Evolutionary conservation across 192 early-diverging fungal species (phyloP), one percentile per base, ranked within the genome.

Genomic region (Coemansia umbellata): DNA sequence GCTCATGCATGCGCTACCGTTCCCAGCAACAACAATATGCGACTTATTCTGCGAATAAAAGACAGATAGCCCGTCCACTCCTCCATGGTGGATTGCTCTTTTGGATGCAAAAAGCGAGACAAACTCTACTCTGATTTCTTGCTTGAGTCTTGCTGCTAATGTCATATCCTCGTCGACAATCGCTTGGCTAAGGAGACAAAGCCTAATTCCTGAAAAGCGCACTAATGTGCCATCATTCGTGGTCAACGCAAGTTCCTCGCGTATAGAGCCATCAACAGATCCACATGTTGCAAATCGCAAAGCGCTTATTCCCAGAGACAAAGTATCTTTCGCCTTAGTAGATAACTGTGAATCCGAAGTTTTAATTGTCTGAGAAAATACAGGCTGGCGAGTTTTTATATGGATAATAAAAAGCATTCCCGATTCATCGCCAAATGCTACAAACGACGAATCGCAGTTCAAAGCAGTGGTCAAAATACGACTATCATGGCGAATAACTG

Each of bases 391-490:
- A 1, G 60, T 70, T 13, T 45, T 30, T 1, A 76, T 50, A 32
- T 76, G 74, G 6, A 76, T 63, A 33, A 76, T 76, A 24, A 54
- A 69, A 53, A 76, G 51, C 47, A 51, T 45, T 8, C 74, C 66
- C 4, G 41, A 15, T 5, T 27, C 43, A 26, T 76, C 74, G 31
- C 74, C 74, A 47, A 69, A 76, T 3, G 74, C 74, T 21, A 70
- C 63, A 59, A 76, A 76, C 39, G 53, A 60, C 10, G 67, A 65
- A 35, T 55, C 74, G 9, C 37, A 8, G 36, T 36, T 76, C 9
- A 76, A 48, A 14, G 67, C 62, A 1, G 63, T 58, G 22, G 52
- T 53, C 7, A 21, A 44, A 7, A 70, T 47, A 2, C 17, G 32
- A 18, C 21, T 15, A 23, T 60, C 56, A 31, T 76, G 74, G 23